A percentile compares a stretch with the other conserved stretches of the same genome.
These are phyloP conservation scores for Solanum neorickii DNA, from an alignment of 257 asterid species.

Conservation along the genomic window DNA sequence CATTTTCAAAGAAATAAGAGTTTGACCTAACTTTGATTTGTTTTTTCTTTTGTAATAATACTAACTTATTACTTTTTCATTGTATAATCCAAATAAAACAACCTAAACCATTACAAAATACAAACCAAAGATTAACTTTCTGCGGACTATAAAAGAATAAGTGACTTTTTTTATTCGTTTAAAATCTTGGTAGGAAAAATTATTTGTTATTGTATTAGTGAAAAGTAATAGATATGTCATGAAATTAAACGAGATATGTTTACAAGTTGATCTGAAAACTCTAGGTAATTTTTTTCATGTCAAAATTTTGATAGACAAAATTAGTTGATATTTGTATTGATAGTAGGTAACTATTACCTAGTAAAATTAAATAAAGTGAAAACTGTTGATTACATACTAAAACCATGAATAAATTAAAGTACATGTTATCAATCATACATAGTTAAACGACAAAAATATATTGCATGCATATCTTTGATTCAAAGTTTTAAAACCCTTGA, in stretches of 20 bases:
- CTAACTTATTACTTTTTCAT: neutral
- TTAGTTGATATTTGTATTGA: neutral
- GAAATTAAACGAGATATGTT: neutral
- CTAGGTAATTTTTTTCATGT: neutral
- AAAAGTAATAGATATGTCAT: rapidly evolving
- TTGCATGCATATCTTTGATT: neutral
- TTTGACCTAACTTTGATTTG: neutral
- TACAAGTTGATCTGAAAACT: neutral
- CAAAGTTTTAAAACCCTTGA: neutral
- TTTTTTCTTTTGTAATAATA: neutral
- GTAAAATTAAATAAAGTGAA: neutral
- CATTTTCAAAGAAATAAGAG: neutral
- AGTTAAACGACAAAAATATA: neutral
- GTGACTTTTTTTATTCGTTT: neutral
- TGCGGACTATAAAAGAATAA: neutral
- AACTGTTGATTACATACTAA: neutral
- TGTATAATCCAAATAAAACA: neutral
- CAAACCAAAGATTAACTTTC: neutral
- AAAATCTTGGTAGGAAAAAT: neutral
- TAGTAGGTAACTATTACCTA: neutral
- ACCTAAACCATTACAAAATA: neutral
- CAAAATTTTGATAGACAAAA: neutral
- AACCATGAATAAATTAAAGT: neutral
- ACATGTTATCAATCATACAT: neutral
- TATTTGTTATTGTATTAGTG: neutral